Conservation (phyloP, 331 rosid species). For the Rosa hybrid region DNA sequence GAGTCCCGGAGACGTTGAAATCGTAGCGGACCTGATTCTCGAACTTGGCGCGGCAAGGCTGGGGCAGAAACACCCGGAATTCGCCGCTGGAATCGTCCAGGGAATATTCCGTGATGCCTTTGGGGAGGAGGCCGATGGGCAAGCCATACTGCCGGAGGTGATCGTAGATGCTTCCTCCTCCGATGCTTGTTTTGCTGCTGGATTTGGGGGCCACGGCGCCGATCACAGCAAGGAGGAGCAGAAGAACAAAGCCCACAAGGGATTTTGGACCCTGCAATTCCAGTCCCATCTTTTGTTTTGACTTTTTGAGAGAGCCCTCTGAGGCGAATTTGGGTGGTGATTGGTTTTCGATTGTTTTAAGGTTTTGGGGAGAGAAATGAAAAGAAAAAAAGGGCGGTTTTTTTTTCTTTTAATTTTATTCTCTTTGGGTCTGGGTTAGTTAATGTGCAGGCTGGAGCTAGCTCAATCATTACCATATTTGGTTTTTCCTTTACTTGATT, state of each 20-base stretch:
- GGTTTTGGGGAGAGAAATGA: slow-evolving; percentile 5
- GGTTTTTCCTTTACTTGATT: neutral
- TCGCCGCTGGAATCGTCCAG: slow-evolving; percentile 41
- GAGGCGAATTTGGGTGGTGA: too few relatives aligned
- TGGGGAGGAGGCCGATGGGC: slow-evolving; percentile 80
- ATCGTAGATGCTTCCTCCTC: slow-evolving; percentile 43
- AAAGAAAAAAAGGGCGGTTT: neutral
- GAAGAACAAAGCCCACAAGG: neutral
- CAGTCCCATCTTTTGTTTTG: neutral
- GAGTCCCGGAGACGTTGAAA: slow-evolving; percentile 58
- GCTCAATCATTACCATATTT: neutral
- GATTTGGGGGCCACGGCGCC: neutral
- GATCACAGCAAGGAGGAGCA: neutral
- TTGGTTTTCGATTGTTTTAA: neutral
- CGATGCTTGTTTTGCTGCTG: neutral
- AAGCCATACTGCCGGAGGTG: slow-evolving; percentile 61
- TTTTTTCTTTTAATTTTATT: neutral
- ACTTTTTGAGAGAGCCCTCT: neutral
- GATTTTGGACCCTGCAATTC: neutral
- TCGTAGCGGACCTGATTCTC: slow-evolving; percentile 88
- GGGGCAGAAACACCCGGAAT: slow-evolving; percentile 52
- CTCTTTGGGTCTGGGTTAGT: neutral
- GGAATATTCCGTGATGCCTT: slow-evolving; percentile 53
- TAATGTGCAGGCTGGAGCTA: neutral
- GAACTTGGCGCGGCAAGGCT: slow-evolving; percentile 80